A percentile compares a stretch with the other conserved stretches of the same genome.
Conservation (phyloP, 106 monocot species). For the Acanthochlamys bracteata region DNA sequence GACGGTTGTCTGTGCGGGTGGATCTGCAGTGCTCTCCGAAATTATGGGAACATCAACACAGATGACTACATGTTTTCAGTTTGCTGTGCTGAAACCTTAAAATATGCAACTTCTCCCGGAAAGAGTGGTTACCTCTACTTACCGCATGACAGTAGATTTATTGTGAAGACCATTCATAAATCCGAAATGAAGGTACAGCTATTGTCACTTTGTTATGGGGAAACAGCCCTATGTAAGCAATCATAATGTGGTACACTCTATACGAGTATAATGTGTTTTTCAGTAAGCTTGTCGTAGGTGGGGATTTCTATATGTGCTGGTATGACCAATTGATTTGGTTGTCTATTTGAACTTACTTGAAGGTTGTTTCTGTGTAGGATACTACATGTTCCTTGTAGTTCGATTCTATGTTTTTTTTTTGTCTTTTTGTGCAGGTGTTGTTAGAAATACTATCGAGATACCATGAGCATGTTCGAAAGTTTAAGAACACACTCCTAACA, state of each 20-base stretch:
- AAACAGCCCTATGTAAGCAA: too few relatives aligned
- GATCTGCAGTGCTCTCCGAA: neutral
- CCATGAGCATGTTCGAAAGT: slow-evolving; percentile 7
- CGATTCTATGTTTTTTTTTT: neutral
- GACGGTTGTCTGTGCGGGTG: neutral
- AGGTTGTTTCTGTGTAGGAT: too few relatives aligned
- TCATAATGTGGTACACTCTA: too few relatives aligned
- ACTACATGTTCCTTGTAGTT: too few relatives aligned
- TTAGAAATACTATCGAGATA: slow-evolving; percentile 16
- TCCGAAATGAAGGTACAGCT: slow-evolving; percentile 10
- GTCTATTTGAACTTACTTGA: too few relatives aligned
- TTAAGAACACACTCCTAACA: slow-evolving; percentile 4
- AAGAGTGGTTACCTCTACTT: neutral
- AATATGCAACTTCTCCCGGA: slow-evolving; percentile 3
- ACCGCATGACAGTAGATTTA: slow-evolving; percentile 5
- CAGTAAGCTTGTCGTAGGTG: too few relatives aligned
- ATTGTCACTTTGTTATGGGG: neutral
- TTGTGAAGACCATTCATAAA: slow-evolving; percentile 9
- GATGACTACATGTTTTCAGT: slow-evolving; percentile 13
- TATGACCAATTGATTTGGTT: too few relatives aligned
- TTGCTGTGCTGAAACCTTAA: slow-evolving; percentile 7
- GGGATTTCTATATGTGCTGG: too few relatives aligned
- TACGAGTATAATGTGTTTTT: too few relatives aligned
- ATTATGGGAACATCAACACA: neutral
- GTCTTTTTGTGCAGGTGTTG: slow-evolving; percentile 3